Evolutionary conservation across 108 stramenopile species (phyloP), one percentile per base, ranked within the genome.

Genomic region (Cylindrotheca fusiformis): DNA sequence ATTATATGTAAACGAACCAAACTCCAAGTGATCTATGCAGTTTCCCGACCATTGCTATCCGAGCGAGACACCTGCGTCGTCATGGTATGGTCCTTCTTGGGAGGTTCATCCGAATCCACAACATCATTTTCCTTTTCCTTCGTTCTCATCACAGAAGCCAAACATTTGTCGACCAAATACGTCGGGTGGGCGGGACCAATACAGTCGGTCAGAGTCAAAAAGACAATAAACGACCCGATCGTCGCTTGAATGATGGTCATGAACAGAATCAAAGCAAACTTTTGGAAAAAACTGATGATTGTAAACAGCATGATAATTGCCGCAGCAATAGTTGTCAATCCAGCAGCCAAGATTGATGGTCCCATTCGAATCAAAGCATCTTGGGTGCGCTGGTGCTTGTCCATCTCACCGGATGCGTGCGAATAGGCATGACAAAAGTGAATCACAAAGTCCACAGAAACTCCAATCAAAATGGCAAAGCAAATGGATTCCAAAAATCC

Each of bases 401-500:
- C 50, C 12, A 68, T 52, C 19, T 54, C 48, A 5, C 82, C 82
- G 25, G 56, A 55, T n/a, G 63, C 54, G 50, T 66, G 51, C 4
- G 62, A 28, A 36, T 83, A 83, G 24, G 77, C 70, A 53, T 83
- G 82, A 29, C 61, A 62, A 53, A 83, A 79, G 50, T 83, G 82
- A 44, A 83, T 72, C 2, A 83, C 78, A 52, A 83, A 83, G 36
- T 83, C 82, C 23, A 67, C 71, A 36, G 58, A 52, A 14, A 83
- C 63, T 20, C 82, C 82, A 44, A 83, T 76, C 68, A 83, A 32
- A 74, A 83, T 83, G 14, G 82, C 75, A 47, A 83, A 83, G 49
- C 75, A 79, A 14, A 79, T 68, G 2, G 64, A 55, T 51, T 83
- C 82, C 12, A 69, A 30, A 27, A 83, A 77, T 22, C 82, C 82